Conservation (phyloP, 2,329 filamentous ascomycete species). For the Xylariaceae sp. region DNA sequence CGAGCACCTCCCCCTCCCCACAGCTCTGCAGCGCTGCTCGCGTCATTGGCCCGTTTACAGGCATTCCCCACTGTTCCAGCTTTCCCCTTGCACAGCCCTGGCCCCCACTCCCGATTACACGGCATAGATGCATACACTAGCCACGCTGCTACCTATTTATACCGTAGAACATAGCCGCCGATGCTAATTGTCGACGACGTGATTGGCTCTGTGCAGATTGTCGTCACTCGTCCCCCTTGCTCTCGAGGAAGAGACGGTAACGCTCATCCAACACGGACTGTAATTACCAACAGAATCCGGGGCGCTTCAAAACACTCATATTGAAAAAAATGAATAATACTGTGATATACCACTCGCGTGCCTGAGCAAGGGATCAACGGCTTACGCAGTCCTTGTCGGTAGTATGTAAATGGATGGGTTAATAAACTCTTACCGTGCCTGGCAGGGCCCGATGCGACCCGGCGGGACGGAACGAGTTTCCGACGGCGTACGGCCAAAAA, state of each 20-base stretch:
- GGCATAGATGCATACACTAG: not conserved
- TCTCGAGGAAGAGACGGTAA: not conserved
- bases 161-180: slow-evolving; percentile 9
- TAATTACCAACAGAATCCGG: not conserved
- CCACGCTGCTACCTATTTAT: not conserved
- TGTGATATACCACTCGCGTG: too few species aligned
- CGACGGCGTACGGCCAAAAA: not conserved
- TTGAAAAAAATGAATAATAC: too few species aligned
- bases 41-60: not conserved
- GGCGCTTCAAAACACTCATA: not conserved
- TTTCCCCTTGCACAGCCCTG: not conserved
- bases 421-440: not conserved
- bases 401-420: not conserved
- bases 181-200: slow-evolving; percentile 1
- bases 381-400: too few species aligned
- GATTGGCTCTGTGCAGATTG: slow-evolving; percentile 12
- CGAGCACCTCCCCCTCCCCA: not conserved
- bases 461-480: slow-evolving; percentile 12
- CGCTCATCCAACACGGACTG: not conserved
- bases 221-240: slow-evolving; percentile 8
- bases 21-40: not conserved
- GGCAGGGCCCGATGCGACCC: slow-evolving; percentile 4
- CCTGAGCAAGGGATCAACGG: too few species aligned
- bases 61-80: not conserved
- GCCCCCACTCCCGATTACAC: not conserved